phyloP scores from a whole-genome alignment of 805 yeast genomes.

The Candida quercuum region DNA sequence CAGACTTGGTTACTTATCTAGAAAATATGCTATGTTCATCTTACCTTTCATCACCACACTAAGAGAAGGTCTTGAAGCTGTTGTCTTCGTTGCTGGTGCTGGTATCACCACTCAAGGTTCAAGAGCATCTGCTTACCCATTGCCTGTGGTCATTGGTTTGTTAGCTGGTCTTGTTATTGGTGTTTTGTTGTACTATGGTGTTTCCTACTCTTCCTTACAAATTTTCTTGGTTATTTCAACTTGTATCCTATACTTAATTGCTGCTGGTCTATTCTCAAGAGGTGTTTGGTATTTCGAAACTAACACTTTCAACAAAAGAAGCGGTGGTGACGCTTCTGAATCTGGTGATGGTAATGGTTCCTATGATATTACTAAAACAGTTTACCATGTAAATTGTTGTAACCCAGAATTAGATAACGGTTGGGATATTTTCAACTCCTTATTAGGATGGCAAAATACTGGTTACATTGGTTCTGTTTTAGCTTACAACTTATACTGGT shows the following conservation, averaged over 20 bases:
- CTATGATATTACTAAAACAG: constrained; percentile 70
- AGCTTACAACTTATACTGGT: constrained; percentile 88
- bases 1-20: constrained; percentile 47
- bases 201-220: constrained; percentile 78
- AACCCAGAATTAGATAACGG: constrained; percentile 89
- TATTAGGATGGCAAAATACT: constrained; percentile 96
- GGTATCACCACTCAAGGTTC: constrained; percentile 55
- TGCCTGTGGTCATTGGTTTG: constrained; percentile 88
- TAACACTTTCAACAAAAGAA: constrained; percentile 51
- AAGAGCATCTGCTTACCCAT: constrained; percentile 75
- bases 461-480: constrained; percentile 92
- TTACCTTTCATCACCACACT: constrained; percentile 87
- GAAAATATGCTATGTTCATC: constrained; percentile 82
- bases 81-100: constrained; percentile 94
- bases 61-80: constrained; percentile 97
- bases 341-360: constrained; percentile 94
- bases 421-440: constrained; percentile 95
- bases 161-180: constrained; percentile 77
- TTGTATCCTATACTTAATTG: constrained; percentile 78
- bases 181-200: constrained; percentile 68
- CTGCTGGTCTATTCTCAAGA: constrained; percentile 91
- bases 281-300: constrained; percentile 87
- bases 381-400: constrained; percentile 98
- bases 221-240: constrained; percentile 84
- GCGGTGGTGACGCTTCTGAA: constrained; percentile 96